Evolutionary conservation across 345 rosid species (phyloP), one percentile per base, ranked within the genome.

Genomic region (Pelargonium nanum): DNA sequence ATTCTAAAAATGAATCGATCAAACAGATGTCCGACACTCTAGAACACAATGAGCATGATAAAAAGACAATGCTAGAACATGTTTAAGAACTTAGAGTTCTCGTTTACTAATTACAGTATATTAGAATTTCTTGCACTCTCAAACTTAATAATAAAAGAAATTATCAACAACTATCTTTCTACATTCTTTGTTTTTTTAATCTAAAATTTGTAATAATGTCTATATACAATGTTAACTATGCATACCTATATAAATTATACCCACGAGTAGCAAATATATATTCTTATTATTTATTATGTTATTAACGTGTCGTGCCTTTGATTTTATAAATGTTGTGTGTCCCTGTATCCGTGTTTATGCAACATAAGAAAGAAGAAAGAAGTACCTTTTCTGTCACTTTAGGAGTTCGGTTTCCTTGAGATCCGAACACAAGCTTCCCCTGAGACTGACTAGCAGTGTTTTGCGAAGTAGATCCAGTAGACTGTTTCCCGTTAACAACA

Each of bases 391-490:
- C 74, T n/a, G 77, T 61, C 61, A 84, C 90, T 58, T 76, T 81
- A 10, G 82, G 70, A 59, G 81, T 66, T 32, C 78, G 92, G 68
- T 66, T 72, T 19, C 69, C 75, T 34, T 80, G 84, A 53, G 81
- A 77, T 57, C 96, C 93, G 65, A 88, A 90, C 57, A 94, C 99
- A 57, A 94, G 96, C 74, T 94, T 94, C 62, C 99, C 97, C 67
- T 88, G 89, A 61, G 96, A 63, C 68, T 90, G 89, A 4, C 83
- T 63, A 6, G 80, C 62, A 12, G 75, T 34, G 61, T 51, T 74
- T 68, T 76, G 86, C 22, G 89, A 77, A 71, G 74, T 69, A 65
- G 88, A 76, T 23, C 77, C 81, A 12, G 63, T 73, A 67, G 85
- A 68, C 26, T 75, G 69, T 62, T 74, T 78, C 6, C 73, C 77